A percentile compares a stretch with the other conserved stretches of the same genome.
phyloP scores from a whole-genome alignment of 129 eudicot species.

The Cynara cardunculus region DNA sequence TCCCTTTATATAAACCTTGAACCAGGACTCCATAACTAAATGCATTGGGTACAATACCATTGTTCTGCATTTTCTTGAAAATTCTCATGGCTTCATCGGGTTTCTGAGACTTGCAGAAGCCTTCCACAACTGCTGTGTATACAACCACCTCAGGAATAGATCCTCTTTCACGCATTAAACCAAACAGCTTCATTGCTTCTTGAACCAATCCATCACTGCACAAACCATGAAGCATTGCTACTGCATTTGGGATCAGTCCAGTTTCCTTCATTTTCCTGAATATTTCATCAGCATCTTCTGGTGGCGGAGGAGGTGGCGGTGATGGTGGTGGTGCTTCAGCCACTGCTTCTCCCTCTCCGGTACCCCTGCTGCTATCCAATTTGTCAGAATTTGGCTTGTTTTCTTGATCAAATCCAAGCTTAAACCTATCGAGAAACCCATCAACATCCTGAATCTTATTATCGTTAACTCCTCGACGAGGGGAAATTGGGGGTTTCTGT shows the following conservation, averaged over 20 bases:
- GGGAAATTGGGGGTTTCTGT: conserved; percentile 19
- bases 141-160: conserved; percentile 85
- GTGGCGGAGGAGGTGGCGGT: conserved; percentile 19
- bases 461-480: not conserved
- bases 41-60: conserved; percentile 69
- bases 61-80: conserved; percentile 74
- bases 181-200: conserved; percentile 93
- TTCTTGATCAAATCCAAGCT: conserved; percentile 51
- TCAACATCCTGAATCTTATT: conserved; percentile 13
- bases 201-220: conserved; percentile 86
- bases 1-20: conserved; percentile 52
- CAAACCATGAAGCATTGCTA: conserved; percentile 87
- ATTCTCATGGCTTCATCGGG: conserved; percentile 83
- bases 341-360: not conserved
- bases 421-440: conserved; percentile 56
- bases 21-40: conserved; percentile 64
- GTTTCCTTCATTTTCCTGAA: conserved; percentile 91
- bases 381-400: not conserved
- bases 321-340: not conserved
- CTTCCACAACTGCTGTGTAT: conserved; percentile 88
- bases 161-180: conserved; percentile 87
- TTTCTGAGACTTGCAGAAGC: conserved; percentile 74
- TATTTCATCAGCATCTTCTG: conserved; percentile 74
- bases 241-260: conserved; percentile 91
- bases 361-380: not conserved